Base-by-base conservation (phyloP, 257 asterid species). In the Fraxinus pennsylvanica region DNA sequence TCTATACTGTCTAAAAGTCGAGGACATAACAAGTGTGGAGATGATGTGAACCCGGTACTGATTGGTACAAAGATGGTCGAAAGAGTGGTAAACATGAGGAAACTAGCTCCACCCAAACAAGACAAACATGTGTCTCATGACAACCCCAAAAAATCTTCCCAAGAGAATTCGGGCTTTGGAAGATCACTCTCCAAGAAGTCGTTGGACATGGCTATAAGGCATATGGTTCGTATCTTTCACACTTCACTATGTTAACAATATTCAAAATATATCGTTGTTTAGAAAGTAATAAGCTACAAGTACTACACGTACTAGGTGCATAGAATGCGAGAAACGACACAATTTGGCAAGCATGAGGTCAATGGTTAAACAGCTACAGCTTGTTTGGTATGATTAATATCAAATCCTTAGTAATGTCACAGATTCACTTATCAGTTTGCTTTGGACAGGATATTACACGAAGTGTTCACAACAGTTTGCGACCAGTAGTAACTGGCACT, bases 21-120 rank as follows among this genome's bases (percentile, higher is more conserved):
- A 74, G 92, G 92, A 52, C 74, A 81, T 57, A 72, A 74, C 77
- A 79, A 79, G 2, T 83, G 74, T 4, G 84, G 76, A 0, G 94
- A 87, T 70, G 92, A 89, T 29, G 98, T 92, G 79, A 94, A 94
- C 68, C 98, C 98, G 19, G 87, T 92, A 21, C 75, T 89, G 75
- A 87, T 90, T 47, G 97, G 98, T 39, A 86, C 98, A 1, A 79
- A 92, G 52, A 94, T 94, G 98, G 98, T 94, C 12, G 93, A 92
- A 68, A 80, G 97, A 78, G 98, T 94, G 4, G 98, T 94, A 57
- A 92, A 92, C 88, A 94, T 92, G 97, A 89, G 98, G 86, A 94
- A 90, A 83, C 81, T 94, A 47, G 98, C 93, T 79, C 98, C 98
- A 33, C 96, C 98, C 0, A 94, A 92, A 71, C 90, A 78, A 73